Evolutionary conservation across 345 rosid species (phyloP).

Genomic region (Syzygium grande): DNA sequence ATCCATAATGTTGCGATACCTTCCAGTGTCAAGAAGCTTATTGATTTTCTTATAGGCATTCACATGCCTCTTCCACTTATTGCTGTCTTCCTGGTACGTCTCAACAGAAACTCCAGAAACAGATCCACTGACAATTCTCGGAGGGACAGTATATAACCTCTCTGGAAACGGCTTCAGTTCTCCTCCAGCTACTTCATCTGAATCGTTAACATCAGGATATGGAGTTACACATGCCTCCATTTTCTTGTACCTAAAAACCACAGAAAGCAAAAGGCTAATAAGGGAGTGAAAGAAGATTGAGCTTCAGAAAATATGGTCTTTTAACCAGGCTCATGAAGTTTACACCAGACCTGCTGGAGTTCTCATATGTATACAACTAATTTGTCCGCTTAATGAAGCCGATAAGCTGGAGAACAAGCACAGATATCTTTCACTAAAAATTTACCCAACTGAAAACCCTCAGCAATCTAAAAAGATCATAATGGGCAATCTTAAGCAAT

Average conservation of each 20-base stretch:
- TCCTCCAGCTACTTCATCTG: slow-evolving; percentile 36
- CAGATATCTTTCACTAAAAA: background rate
- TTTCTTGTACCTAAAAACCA: slow-evolving; percentile 71
- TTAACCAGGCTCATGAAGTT: background rate
- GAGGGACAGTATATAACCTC: slow-evolving; percentile 76
- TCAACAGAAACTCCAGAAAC: slow-evolving; percentile 79
- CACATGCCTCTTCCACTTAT: slow-evolving; percentile 78
- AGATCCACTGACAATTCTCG: slow-evolving; percentile 83
- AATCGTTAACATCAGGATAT: slow-evolving; percentile 53
- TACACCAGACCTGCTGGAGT: background rate
- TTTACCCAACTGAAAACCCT: background rate
- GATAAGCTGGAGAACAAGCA: background rate
- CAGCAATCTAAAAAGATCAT: background rate
- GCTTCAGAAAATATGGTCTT: background rate
- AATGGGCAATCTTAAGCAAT: background rate
- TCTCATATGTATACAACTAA: background rate
- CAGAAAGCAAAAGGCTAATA: background rate
- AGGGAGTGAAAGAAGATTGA: background rate
- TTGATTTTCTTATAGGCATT: slow-evolving; percentile 82
- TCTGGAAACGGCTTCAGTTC: slow-evolving; percentile 63
- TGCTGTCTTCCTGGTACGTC: slow-evolving; percentile 65
- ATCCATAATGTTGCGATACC: slow-evolving; percentile 96
- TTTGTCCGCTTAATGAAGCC: background rate
- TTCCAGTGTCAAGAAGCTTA: slow-evolving; percentile 62
- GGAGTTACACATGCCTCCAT: slow-evolving; percentile 87